Evolutionary conservation across 148 eudicot genomes (phyloP).

Genomic region (Arctostaphylos glauca): DNA sequence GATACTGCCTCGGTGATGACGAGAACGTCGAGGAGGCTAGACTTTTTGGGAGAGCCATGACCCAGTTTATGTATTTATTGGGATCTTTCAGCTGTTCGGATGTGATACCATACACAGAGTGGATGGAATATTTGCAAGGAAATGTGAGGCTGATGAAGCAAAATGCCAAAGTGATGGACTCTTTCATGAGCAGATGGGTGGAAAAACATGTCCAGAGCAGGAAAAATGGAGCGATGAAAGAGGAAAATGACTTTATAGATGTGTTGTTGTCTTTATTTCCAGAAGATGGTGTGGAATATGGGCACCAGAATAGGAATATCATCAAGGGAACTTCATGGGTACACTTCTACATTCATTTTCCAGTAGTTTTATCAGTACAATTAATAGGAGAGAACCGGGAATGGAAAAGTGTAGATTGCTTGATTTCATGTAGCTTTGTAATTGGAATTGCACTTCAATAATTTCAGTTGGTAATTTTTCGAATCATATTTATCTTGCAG

Average conservation of each 20-base stretch:
- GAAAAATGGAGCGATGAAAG: not conserved
- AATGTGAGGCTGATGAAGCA: not conserved
- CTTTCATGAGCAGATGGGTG: not conserved
- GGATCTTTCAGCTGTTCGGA: not conserved
- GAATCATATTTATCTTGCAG: not conserved
- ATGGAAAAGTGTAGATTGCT: too few species aligned
- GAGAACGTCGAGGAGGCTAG: not conserved
- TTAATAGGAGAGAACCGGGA: too few species aligned
- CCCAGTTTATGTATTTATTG: not conserved
- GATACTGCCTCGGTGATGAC: not conserved
- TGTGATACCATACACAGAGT: not conserved
- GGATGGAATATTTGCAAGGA: conserved; percentile 13
- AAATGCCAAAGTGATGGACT: not conserved
- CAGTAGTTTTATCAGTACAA: too few species aligned
- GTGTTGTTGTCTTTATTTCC: conserved; percentile 21
- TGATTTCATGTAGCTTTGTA: too few species aligned
- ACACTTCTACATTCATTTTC: not conserved
- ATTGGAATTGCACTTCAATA: too few species aligned
- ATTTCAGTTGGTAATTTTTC: too few species aligned
- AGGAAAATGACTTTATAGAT: conserved; percentile 21
- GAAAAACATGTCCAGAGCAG: not conserved
- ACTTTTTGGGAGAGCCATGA: not conserved
- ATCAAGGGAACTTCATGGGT: conserved; percentile 20
- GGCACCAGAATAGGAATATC: not conserved
- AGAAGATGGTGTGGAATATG: not conserved